A percentile compares a stretch with the other conserved stretches of the same genome.
phyloP scores from a whole-genome alignment of 1,284 basidiomycete species.

The Volvariella surrecta region DNA sequence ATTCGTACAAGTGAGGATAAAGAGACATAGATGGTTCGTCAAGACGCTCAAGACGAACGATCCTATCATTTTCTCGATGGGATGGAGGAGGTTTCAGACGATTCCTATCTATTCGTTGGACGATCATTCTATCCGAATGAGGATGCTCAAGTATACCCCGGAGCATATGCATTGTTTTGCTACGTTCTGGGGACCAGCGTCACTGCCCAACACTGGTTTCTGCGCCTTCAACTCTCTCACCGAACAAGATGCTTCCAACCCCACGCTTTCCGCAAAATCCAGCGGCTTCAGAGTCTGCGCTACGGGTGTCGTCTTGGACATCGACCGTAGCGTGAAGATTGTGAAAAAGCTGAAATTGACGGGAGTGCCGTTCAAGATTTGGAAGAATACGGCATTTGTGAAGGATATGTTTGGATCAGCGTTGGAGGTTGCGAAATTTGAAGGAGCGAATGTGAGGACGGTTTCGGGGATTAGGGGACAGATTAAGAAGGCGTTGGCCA shows the following conservation, averaged over 20 bases:
- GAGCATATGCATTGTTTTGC: conserved; percentile 99
- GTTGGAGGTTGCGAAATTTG: conserved; percentile 96
- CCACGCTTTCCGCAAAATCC: conserved; percentile 40
- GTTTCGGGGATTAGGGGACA: conserved; percentile 96
- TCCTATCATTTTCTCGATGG: conserved; percentile 90
- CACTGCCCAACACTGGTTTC: conserved; percentile 93
- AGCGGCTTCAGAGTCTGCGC: conserved; percentile 87
- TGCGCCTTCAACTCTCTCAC: conserved; percentile 91
- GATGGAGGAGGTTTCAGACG: conserved; percentile 95
- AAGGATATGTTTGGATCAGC: conserved; percentile 95
- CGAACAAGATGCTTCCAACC: too few species aligned
- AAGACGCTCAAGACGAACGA: conserved; percentile 96
- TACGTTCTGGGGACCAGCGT: conserved; percentile 90
- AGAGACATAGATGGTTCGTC: conserved; percentile 92
- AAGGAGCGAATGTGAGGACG: conserved; percentile 92
- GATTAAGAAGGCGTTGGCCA: conserved; percentile 90
- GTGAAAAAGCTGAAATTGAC: conserved; percentile 99
- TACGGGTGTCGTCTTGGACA: conserved; percentile 91
- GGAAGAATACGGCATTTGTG: conserved; percentile 98
- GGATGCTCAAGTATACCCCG: conserved; percentile 99
- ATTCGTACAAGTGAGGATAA: conserved; percentile 92
- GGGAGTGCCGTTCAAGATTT: conserved; percentile 92
- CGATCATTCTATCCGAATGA: conserved; percentile 95
- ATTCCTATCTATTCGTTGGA: conserved; percentile 95
- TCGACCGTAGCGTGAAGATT: conserved; percentile 88